Base-by-base conservation (phyloP, 345 rosid species). In the Syzygium aqueum region DNA sequence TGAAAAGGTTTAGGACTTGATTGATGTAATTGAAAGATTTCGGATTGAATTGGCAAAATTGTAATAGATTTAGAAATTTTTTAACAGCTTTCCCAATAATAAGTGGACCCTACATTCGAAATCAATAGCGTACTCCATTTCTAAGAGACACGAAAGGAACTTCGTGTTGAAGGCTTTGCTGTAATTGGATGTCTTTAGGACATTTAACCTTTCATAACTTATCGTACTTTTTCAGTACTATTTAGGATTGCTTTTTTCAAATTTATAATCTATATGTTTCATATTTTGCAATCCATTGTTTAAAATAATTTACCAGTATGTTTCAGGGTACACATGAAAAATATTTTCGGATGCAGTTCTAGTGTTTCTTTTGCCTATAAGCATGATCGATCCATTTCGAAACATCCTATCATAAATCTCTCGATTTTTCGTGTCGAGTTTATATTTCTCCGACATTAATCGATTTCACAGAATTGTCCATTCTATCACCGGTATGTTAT, bases 341-440 rank as follows among this genome's bases (percentile, higher is more conserved):
- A 37, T 1, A 0, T 9, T 4, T 33, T 21, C 14, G 0, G 7
- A 73, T 33, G 25, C 46, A 33, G 10, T 19, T 73, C 49, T 19
- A 73, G 23, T 46, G 9, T 73, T 73, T 73, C 49, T 19, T 40
- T 33, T 33, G 80, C 46, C 12, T 5, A 33, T 33, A 30, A 33
- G 12, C 43, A 8, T 4, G 23, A 23, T 6, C 13, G 10, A 33
- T 67, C 46, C 13, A 0, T 73, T 33, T 6, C 2, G 0, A 33
- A 9, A 73, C 25, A 33, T 33, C 5, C 49, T 0, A 73, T 9
- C 46, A 19, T 73, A 33, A 33, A 37, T 37, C 25, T 73, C 80
- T 33, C 0, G 80, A 73, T 33, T 33, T 67, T 16, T 67, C 23
- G 3, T 67, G 12, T 33, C 13, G 3, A 63, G 40, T 19, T 0